Base-by-base conservation (phyloP, 116 monocot genomes). In the Dioscorea cayenensis region DNA sequence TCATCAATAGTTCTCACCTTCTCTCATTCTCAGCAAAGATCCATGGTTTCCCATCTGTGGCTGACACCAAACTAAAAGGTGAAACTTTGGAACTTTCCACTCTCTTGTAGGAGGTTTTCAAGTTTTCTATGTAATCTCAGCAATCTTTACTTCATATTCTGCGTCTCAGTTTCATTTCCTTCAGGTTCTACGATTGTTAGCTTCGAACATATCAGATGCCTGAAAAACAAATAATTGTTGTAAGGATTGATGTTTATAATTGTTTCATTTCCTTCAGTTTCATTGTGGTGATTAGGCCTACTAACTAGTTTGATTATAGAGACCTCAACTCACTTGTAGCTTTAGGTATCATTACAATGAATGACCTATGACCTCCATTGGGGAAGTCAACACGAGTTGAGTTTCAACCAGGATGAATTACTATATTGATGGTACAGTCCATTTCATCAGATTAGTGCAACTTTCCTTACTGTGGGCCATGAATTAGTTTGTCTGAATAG, bases 321-420 rank as follows among this genome's bases (percentile, higher is more conserved):
- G 71, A 68, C 71, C 49, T 49, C 3, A 48, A 65, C 20, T 55
- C 19, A 20, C 22, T 14, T 48, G 29, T 14, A 55, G 36, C 63
- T 29, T 52, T 17, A 60, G 59, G 18, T 18, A 23, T 64, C 5
- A 60, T 20, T 35, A 63, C 50, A 35, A 51, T 28, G 12, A 49
- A 25, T 28, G n/a, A 69, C 50, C 17, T 35, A 12, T 58, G 58
- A 51, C 58, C 13, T 25, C 51, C 19, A 23, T 70, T 52, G 3
- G 19, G 7, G 51, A 65, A 68, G 77, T 69, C 76, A 71, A 17
- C 37, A 71, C 18, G 66, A 59, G 71, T 63, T 43, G 19, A 25
- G 76, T 76, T 72, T 71, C 73, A 74, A 48, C 62, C 17, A 38
- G 36, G 75, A 75, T 75, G 67, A 36, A 71, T 71, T 66, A 73